A percentile compares a stretch with the other conserved stretches of the same genome.
phyloP scores from a whole-genome alignment of 2,329 filamentous ascomycete genomes.

The Fusarium sp. region DNA sequence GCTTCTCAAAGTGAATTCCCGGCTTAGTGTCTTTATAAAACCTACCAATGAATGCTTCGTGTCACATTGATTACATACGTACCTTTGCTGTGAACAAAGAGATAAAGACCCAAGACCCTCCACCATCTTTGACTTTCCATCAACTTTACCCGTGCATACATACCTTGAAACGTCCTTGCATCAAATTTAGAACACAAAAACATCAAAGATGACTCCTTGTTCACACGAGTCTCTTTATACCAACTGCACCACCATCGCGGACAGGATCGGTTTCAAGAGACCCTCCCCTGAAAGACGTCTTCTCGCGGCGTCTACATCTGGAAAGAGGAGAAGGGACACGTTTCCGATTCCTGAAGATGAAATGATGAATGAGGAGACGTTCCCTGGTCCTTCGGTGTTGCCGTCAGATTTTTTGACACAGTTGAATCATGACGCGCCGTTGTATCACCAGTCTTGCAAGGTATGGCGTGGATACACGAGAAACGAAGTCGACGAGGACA shows the following conservation, averaged over 20 bases:
- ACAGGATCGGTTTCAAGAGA: slow-evolving; percentile 24
- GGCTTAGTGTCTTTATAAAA: background rate
- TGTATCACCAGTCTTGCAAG: slow-evolving; percentile 57
- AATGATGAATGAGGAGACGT: slow-evolving; percentile 50
- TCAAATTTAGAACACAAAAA: background rate
- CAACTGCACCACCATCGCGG: slow-evolving; percentile 28
- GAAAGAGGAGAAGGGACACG: slow-evolving; percentile 35
- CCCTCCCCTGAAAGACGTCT: slow-evolving; percentile 20
- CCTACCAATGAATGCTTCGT: background rate
- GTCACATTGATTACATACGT: background rate
- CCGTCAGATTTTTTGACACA: slow-evolving; percentile 69
- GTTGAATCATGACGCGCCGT: slow-evolving; percentile 63
- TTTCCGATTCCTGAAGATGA: slow-evolving; percentile 23
- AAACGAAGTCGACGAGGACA: slow-evolving; percentile 60
- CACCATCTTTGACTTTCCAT: background rate
- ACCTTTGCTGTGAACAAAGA: background rate
- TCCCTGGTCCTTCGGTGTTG: slow-evolving; percentile 70
- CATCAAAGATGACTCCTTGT: slow-evolving; percentile 9
- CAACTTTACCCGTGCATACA: background rate
- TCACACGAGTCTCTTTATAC: background rate
- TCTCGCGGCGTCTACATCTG: slow-evolving; percentile 29
- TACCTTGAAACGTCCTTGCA: background rate
- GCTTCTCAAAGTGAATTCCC: background rate
- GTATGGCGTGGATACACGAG: slow-evolving; percentile 62
- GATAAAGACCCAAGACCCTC: background rate